Evolutionary conservation across 441 rosid genomes (phyloP).

Genomic region (Theobroma grandiflorum): DNA sequence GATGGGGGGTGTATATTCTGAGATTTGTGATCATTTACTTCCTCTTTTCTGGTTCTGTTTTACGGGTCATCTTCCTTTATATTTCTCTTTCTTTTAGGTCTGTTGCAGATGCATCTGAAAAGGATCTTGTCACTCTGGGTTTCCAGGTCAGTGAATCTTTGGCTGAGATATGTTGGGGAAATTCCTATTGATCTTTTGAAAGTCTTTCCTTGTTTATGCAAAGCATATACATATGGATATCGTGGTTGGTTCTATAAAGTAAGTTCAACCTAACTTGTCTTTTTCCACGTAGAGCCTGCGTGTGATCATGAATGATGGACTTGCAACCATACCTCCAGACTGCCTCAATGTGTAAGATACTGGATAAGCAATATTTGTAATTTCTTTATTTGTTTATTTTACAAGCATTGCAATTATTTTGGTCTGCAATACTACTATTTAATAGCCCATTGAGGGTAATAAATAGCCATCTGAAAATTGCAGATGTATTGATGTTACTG

Average conservation of each 20-base stretch:
- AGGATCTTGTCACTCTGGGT: constrained; percentile 90
- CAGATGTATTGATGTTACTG: constrained; percentile 99
- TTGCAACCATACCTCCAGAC: constrained; percentile 83
- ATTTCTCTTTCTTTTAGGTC: constrained; percentile 59
- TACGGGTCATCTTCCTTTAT: constrained; percentile 24
- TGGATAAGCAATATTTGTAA: constrained; percentile 12
- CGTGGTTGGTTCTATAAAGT: constrained; percentile 20
- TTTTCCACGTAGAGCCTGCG: constrained; percentile 78
- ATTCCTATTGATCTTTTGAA: constrained; percentile 3
- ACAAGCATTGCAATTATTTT: not conserved
- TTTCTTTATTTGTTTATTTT: not conserved
- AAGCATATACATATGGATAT: not conserved
- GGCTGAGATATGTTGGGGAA: constrained; percentile 25
- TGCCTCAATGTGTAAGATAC: constrained; percentile 87
- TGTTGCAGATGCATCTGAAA: constrained; percentile 95
- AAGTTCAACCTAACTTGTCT: constrained; percentile 33
- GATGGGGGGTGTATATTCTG: not conserved
- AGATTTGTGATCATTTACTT: not conserved
- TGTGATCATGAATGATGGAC: constrained; percentile 93
- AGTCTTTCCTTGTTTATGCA: not conserved
- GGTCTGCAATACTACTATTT: not conserved
- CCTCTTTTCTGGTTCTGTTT: constrained; percentile 34
- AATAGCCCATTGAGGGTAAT: constrained; percentile 4
- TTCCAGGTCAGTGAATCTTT: constrained; percentile 79
- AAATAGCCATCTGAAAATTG: constrained; percentile 38